phyloP scores from a whole-genome alignment of 1,284 basidiomycete genomes.

The Rhizoctonia solani region DNA sequence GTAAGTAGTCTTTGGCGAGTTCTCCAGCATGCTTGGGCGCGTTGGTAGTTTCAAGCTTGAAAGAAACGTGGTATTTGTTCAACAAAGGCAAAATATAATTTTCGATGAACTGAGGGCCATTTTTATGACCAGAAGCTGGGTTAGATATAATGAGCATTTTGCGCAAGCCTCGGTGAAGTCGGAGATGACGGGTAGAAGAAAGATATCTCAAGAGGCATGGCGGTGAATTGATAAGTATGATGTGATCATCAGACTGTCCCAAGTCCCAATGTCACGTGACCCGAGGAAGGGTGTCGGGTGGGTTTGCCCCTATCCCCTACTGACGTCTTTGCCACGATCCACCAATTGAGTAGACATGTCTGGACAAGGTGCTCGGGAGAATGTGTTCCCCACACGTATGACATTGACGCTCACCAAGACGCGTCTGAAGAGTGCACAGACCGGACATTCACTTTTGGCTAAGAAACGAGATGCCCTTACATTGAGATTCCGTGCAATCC shows the following conservation, averaged over 20 bases:
- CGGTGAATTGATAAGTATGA: not conserved
- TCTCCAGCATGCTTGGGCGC: slow-evolving; percentile 61
- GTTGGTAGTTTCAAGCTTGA: slow-evolving; percentile 56
- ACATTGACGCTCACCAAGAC: slow-evolving; percentile 92
- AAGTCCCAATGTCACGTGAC: not conserved
- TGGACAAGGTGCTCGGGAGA: slow-evolving; percentile 84
- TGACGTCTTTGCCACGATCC: not conserved
- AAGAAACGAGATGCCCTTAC: slow-evolving; percentile 97
- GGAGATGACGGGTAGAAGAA: not conserved
- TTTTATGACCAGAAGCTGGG: slow-evolving; percentile 53
- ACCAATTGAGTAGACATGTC: slow-evolving; percentile 62
- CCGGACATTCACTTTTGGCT: slow-evolving; percentile 93
- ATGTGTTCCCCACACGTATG: slow-evolving; percentile 94
- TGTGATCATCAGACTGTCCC: not conserved
- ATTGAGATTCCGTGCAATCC: slow-evolving; percentile 87
- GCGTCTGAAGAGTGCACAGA: slow-evolving; percentile 94
- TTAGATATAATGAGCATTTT: slow-evolving; percentile 48
- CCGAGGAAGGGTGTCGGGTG: not conserved
- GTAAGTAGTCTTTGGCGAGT: slow-evolving; percentile 38
- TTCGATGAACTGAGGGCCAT: slow-evolving; percentile 56
- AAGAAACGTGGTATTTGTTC: slow-evolving; percentile 43
- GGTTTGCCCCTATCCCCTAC: not conserved
- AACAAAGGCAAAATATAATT: slow-evolving; percentile 70
- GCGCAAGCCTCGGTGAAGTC: not conserved
- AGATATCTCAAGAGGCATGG: not conserved